A percentile compares a stretch with the other conserved stretches of the same genome.
phyloP scores from a whole-genome alignment of 495 filamentous ascomycete species.

The Aspergillus affinis region DNA sequence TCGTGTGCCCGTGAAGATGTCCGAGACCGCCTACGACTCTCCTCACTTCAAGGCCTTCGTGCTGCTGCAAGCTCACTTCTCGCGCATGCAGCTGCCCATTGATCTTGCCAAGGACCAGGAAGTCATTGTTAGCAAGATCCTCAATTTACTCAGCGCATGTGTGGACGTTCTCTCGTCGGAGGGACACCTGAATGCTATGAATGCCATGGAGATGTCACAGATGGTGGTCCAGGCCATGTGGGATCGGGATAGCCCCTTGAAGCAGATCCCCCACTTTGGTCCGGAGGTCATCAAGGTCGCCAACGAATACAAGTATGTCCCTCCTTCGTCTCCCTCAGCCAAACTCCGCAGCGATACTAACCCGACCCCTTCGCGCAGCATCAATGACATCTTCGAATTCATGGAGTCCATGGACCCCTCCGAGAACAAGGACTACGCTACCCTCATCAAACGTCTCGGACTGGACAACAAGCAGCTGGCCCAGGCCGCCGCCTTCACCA shows the following conservation, averaged over 20 bases:
- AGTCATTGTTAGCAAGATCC: constrained; percentile 76
- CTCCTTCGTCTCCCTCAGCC: not conserved
- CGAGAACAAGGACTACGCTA: constrained; percentile 76
- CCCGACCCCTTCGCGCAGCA: constrained; percentile 23
- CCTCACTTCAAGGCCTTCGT: constrained; percentile 99
- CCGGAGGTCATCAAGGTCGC: constrained; percentile 80
- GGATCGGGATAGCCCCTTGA: constrained; percentile 94
- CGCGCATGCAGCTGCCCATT: constrained; percentile 89
- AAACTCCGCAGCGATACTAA: constrained; percentile 31
- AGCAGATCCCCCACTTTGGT: constrained; percentile 95
- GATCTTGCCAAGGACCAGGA: constrained; percentile 98
- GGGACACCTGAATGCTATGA: constrained; percentile 94
- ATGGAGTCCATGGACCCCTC: constrained; percentile 98
- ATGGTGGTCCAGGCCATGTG: constrained; percentile 99
- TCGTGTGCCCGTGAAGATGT: constrained; percentile 91
- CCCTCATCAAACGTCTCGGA: constrained; percentile 71
- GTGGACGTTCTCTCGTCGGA: constrained; percentile 97
- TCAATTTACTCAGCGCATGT: constrained; percentile 85
- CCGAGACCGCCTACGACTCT: constrained; percentile 79
- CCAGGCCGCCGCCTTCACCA: constrained; percentile 94
- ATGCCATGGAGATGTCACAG: constrained; percentile 98
- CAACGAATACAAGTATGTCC: constrained; percentile 60
- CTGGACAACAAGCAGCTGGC: constrained; percentile 79
- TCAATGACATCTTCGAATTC: constrained; percentile 94
- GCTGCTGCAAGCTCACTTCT: constrained; percentile 95